A percentile compares a stretch with the other conserved stretches of the same genome.
These are phyloP conservation scores for Malus hybrid DNA, from an alignment of 331 rosid genomes.

Conservation along the genomic window DNA sequence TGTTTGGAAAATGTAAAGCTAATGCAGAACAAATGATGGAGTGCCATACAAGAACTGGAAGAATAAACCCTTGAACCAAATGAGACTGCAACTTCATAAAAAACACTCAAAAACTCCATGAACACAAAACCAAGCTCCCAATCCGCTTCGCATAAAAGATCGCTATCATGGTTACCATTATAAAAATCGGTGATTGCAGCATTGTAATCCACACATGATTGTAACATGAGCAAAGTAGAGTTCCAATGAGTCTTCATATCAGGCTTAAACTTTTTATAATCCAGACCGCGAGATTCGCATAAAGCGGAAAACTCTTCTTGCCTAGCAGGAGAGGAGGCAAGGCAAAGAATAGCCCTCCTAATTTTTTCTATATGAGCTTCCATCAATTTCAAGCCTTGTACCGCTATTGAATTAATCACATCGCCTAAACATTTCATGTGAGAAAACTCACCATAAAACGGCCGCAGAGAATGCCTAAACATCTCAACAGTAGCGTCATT, in stretches of 20 bases:
- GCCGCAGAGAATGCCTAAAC: no score
- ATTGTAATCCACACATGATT: background rate
- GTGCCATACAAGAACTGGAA: background rate
- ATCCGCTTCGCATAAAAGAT: background rate
- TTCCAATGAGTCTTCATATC: constrained; percentile 1
- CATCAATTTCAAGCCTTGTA: no score
- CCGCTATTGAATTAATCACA: no score
- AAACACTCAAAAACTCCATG: background rate
- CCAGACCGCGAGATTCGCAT: background rate
- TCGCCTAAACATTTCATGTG: no score
- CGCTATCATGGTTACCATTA: background rate
- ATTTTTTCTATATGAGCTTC: background rate
- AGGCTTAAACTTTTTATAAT: background rate
- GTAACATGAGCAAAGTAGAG: background rate
- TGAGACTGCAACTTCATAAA: no score
- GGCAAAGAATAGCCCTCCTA: background rate
- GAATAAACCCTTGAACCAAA: background rate
- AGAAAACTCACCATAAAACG: no score
- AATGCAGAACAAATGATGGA: background rate
- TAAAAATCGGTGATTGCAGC: constrained; percentile 1
- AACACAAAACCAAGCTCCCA: background rate
- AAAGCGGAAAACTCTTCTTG: background rate
- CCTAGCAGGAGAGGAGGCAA: background rate
- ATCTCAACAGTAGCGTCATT: no score
- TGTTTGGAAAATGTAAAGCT: background rate